Base-by-base conservation (phyloP, 805 yeast species). In the Kluyveromyces siamensis region DNA sequence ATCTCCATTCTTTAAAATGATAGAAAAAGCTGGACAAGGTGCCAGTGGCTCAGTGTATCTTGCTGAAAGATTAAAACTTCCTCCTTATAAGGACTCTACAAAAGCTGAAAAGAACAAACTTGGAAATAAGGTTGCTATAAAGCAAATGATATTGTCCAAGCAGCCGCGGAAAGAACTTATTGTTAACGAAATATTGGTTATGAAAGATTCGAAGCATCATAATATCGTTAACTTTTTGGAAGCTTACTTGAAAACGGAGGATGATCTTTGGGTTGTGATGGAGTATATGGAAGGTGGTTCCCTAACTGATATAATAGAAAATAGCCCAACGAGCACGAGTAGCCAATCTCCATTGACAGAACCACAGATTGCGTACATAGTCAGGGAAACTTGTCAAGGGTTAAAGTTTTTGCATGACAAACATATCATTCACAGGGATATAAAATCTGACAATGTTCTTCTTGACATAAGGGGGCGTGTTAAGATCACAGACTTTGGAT, bases 221-320 rank as follows among this genome's bases (percentile, higher is more conserved):
- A 93, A 93, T 64, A 93, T 93, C 67, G 99, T 93, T 50, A 93
- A 91, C 65, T 93, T 87, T 67, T 69, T 93, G 51, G 98, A 91
- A 62, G 88, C 96, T 1, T 95, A 87, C 61, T 70, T 91, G 53
- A 76, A 89, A 48, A 87, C 88, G 4, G 72, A 75, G 44, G 76
- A 79, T 50, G 97, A 93, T 60, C 72, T 93, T 51, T 91, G 98
- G 96, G 99, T 93, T n/a, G 86, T 95, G 33, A 93, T 93, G 99
- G 99, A 93, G 67, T 95, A 82, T 65, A 93, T 93, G 99, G 97
- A 95, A 70, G 99, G 99, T 48, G 99, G 99, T 1, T 86, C 96
- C 5, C 72, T 93, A 56, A 93, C 98, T 0, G 99, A 93, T 69
- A 87, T 95, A 39, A 90, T 95, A 61, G 96, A 89, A 49, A 87